Percentiles rank a stretch among this genome's conserved stretches.
Evolutionary conservation across 805 yeast species (phyloP).

Genomic region (Kodamaea restingae): DNA sequence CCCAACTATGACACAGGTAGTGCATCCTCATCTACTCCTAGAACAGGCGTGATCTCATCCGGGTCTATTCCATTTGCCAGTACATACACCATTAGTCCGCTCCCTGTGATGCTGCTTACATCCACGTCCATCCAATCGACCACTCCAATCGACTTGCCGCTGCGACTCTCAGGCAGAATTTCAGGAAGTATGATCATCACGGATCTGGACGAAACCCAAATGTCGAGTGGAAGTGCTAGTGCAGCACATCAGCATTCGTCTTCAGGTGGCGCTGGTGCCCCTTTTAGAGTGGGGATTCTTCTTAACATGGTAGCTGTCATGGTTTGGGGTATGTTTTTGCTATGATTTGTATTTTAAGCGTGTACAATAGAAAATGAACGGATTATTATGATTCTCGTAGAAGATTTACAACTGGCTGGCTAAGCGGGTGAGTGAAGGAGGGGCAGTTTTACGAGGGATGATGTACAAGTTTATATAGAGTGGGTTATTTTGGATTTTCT

Average conservation of each 20-base stretch:
- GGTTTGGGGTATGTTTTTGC: not conserved
- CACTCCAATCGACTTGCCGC: conserved; percentile 17
- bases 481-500: no score
- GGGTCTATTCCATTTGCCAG: conserved; percentile 51
- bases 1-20: conserved; percentile 28
- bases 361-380: no score
- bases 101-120: conserved; percentile 17
- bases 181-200: conserved; percentile 31
- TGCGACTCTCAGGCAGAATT: conserved; percentile 23
- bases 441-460: no score
- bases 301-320: not conserved
- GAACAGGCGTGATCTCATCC: conserved; percentile 24
- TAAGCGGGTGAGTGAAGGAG: no score
- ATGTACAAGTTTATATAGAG: no score
- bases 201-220: conserved; percentile 8
- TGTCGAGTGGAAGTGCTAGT: conserved; percentile 11
- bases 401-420: no score
- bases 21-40: no score
- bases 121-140: conserved; percentile 8
- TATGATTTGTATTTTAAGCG: not conserved
- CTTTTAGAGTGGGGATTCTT: not conserved
- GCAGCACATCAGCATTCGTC: conserved; percentile 15
- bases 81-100: conserved; percentile 19
- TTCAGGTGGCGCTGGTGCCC: conserved; percentile 1
- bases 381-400: no score